Conservation (phyloP, 78 protist genomes). For the Cavenderia fasciculata region DNA sequence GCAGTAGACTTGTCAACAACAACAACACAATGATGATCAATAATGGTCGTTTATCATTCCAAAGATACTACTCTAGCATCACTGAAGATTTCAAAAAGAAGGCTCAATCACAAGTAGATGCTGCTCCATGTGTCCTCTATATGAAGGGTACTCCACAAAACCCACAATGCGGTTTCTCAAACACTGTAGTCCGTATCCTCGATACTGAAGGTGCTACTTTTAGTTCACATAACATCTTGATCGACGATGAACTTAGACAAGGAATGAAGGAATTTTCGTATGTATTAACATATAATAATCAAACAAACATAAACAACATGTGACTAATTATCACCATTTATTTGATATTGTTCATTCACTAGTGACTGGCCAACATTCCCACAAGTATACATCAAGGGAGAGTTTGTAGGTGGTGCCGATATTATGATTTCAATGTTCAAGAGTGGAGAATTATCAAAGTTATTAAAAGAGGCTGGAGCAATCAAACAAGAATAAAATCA, state of each 20-base stretch:
- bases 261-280: slow-evolving; percentile 87
- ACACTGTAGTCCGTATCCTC: slow-evolving; percentile 82
- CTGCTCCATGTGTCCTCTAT: slow-evolving; percentile 75
- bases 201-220: slow-evolving; percentile 60
- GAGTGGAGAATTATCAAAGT: slow-evolving; percentile 52
- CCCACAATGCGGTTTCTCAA: slow-evolving; percentile 94
- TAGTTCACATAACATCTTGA: slow-evolving; percentile 78
- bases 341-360: not conserved
- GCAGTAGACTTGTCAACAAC: not conserved
- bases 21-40: not conserved
- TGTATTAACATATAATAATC: not conserved
- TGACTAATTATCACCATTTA: not conserved
- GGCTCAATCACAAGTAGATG: not conserved
- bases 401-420: slow-evolving; percentile 97
- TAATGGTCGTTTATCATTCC: not conserved
- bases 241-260: slow-evolving; percentile 77
- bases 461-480: slow-evolving; percentile 28
- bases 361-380: slow-evolving; percentile 98
- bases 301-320: not conserved
- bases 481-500: slow-evolving; percentile 21
- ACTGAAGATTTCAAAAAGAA: not conserved
- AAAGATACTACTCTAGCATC: not conserved
- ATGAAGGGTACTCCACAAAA: slow-evolving; percentile 95
- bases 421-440: slow-evolving; percentile 65
- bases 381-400: slow-evolving; percentile 94